Evolutionary conservation across 2,329 filamentous ascomycete genomes (phyloP), one percentile per base, ranked within the genome.

Genomic region (Ophiostoma quercus): DNA sequence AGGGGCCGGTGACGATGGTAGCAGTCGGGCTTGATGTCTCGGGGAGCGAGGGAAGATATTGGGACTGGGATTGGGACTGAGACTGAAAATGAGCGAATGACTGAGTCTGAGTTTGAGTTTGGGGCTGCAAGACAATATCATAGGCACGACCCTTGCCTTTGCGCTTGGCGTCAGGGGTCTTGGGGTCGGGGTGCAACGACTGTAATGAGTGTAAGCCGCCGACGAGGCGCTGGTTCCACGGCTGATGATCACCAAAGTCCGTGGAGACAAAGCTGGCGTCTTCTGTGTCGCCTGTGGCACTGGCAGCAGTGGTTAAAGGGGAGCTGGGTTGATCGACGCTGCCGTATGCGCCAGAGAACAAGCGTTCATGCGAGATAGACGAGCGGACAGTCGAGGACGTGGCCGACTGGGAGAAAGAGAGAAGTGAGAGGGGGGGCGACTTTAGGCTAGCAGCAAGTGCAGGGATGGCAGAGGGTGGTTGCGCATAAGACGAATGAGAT

Each of bases 181-280:
- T 78, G 63, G 79, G 78, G 22, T 87, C 84, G 75, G 84, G 85
- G 69, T 85, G 84, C 70, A 87, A 75, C 68, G 43, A 47, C 69
- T 85, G 84, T 71, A 87, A 75, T 68, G 43, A 47, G 69, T 85
- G 84, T 71, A 87, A 75, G 68, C 84, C 85, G 73, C 85, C 84
- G 66, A 83, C 79, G 76, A 87, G 80, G 73, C 82, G 83, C 74
- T 84, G 84, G 75, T 83, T 85, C 81, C 83, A 85, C 69, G 84
- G 81, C 19, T 83, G 51, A 37, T 22, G 57, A 29, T 43, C n/a
- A 12, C 22, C 65, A 62, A 25, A 47, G 67, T 39, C 19, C 19
- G n/a, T 41, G 63, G n/a, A 41, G 16, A 14, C 62, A 65, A 39
- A 39, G 32, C 19, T 65, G 34, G 62, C 7, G 19, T 65, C 62